Evolutionary conservation across 441 rosid genomes (phyloP), one percentile per base, ranked within the genome.

Genomic region (Brassica balearica): DNA sequence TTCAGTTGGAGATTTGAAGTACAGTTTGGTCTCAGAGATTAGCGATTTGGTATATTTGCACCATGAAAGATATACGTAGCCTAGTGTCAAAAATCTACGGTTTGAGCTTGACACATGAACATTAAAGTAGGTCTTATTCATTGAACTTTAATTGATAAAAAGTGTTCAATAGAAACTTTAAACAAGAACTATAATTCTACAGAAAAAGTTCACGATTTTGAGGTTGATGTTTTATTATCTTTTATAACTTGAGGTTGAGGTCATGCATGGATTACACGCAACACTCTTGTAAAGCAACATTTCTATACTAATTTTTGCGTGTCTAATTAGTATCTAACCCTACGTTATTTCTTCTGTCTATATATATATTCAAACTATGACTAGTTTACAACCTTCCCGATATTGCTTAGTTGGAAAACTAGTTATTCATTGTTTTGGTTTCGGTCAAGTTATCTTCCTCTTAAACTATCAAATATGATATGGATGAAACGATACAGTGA

Each of bases 221-320:
- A 22, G 43, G 43, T 48, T 8, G 72, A 68, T 12, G 61, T 8
- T 25, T 55, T 51, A 51, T 14, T 23, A 3, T 5, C 14, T 41
- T 22, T 43, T 22, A 46, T 67, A 67, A 46, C 20, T 46, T 68
- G 61, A 68, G 41, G 61, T 27, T 2, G 43, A 69, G 25, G 43
- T 69, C 72, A 9, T 15, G 72, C 72, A 69, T 53, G 62, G 14
- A 53, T 51, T 27, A 27, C 62, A 51, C 72, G 43, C 43, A 19
- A 51, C 34, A 27, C 23, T 69, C 62, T 55, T 17, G 15, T 51
- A 51, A 51, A 14, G 22, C 25, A 27, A 53, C 38, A 1, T 53
- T 53, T 64, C 7, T 15, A 8, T 46, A 22, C 29, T 27, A 6
- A 2, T 0, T 25, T 62, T 62, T 32, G 20, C 66, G 9, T 27